phyloP scores from a whole-genome alignment of 345 rosid species.

The Eucalyptus erythrocorys region DNA sequence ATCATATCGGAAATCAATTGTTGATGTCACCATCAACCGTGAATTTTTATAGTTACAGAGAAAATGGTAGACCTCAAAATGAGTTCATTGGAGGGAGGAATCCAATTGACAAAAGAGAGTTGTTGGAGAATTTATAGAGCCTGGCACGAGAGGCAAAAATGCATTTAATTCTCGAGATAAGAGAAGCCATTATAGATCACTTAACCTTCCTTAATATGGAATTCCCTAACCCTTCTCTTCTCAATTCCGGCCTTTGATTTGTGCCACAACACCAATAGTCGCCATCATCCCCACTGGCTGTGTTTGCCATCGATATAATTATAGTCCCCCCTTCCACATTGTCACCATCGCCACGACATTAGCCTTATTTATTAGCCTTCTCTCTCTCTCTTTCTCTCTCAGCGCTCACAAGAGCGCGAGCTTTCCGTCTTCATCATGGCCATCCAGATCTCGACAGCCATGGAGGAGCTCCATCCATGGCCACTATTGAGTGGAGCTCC shows the following conservation, averaged over 20 bases:
- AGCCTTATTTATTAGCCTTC: background rate
- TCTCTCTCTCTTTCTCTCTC: background rate
- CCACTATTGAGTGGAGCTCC: background rate
- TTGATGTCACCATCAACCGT: background rate
- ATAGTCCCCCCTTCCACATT: background rate
- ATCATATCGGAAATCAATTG: background rate
- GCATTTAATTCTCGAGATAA: background rate
- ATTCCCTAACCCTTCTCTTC: background rate
- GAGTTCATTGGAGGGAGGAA: background rate
- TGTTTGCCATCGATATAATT: background rate
- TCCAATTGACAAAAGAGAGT: background rate
- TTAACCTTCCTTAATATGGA: no score
- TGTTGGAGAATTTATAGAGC: background rate
- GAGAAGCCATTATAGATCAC: no score
- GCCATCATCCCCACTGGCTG: background rate
- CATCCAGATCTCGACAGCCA: background rate
- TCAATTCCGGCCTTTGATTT: background rate
- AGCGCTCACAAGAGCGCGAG: background rate
- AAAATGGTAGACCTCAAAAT: background rate
- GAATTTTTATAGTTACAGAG: background rate
- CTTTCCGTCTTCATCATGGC: background rate
- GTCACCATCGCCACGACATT: background rate
- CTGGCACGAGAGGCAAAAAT: accelerated
- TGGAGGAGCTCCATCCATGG: no score
- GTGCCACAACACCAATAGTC: background rate